Evolutionary conservation across 805 yeast genomes (phyloP).

Genomic region (Zygoascus bituminiphila): DNA sequence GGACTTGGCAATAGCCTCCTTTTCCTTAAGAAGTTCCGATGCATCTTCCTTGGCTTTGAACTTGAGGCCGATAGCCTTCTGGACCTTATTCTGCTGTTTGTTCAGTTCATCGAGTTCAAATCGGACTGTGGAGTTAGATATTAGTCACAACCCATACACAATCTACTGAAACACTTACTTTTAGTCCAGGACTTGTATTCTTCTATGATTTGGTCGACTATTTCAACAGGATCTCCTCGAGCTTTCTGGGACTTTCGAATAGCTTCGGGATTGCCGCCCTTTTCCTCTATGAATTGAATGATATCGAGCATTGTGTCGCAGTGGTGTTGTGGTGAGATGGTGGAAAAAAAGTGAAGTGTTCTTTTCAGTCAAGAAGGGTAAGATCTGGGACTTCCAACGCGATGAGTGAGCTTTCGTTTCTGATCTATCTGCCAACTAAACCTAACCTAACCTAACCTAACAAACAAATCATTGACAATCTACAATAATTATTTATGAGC

Average conservation of each 20-base stretch:
- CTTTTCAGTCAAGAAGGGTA: not conserved
- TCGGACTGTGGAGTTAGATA: constrained; percentile 34
- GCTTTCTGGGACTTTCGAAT: constrained; percentile 86
- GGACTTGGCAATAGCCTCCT: constrained; percentile 62
- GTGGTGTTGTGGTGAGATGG: constrained; percentile 1
- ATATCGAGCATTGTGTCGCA: constrained; percentile 74
- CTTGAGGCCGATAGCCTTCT: constrained; percentile 87
- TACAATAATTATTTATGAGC: not conserved
- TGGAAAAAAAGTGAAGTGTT: not conserved
- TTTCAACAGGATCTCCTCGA: constrained; percentile 89
- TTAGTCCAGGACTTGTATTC: constrained; percentile 92
- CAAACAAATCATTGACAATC: not conserved
- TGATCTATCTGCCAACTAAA: no score
- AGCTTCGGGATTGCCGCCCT: constrained; percentile 91
- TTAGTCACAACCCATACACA: not conserved
- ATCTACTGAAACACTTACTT: constrained; percentile 23
- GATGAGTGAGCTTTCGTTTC: no score
- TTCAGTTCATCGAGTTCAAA: constrained; percentile 86
- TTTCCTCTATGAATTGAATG: constrained; percentile 83
- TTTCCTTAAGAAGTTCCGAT: constrained; percentile 66
- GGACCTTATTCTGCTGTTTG: constrained; percentile 80
- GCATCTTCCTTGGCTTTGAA: constrained; percentile 96
- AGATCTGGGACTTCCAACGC: not conserved
- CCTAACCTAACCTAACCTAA: not conserved
- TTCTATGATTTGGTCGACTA: constrained; percentile 89